Conservation (phyloP, 441 rosid species). For the Gossypium davidsonii region DNA sequence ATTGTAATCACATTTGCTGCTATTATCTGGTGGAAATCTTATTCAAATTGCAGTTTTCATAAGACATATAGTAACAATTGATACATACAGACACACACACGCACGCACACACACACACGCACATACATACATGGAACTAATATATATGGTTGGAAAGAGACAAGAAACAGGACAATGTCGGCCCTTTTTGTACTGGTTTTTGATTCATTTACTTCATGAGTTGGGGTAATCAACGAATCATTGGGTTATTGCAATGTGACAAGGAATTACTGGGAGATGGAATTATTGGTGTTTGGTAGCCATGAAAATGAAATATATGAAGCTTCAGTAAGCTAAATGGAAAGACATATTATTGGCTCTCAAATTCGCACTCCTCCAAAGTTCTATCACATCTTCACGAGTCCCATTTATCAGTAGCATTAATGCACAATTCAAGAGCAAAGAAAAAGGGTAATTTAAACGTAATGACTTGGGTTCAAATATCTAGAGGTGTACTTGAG, state of each 20-base stretch:
- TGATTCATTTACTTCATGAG: no score
- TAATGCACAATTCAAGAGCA: background rate
- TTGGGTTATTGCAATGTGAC: slow-evolving; percentile 7
- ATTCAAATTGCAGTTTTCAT: background rate
- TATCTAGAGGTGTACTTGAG: no score
- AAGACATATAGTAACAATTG: no score
- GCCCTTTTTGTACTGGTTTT: no score
- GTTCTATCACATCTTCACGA: background rate
- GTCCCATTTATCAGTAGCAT: no score
- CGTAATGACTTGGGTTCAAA: no score
- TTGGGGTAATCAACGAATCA: background rate
- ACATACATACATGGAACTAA: no score
- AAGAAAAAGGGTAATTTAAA: no score
- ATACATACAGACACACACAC: no score
- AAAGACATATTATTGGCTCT: background rate
- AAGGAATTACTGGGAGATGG: background rate
- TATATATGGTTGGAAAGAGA: no score
- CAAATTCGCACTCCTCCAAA: background rate
- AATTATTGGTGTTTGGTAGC: background rate
- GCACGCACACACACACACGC: background rate
- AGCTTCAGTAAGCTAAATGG: background rate
- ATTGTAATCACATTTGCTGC: background rate
- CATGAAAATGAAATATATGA: background rate
- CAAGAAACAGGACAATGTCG: no score
- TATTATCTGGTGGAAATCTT: background rate